Percentiles rank a stretch among this genome's conserved stretches.
phyloP scores from a whole-genome alignment of 2,329 filamentous ascomycete genomes.

The Fusarium succisae region DNA sequence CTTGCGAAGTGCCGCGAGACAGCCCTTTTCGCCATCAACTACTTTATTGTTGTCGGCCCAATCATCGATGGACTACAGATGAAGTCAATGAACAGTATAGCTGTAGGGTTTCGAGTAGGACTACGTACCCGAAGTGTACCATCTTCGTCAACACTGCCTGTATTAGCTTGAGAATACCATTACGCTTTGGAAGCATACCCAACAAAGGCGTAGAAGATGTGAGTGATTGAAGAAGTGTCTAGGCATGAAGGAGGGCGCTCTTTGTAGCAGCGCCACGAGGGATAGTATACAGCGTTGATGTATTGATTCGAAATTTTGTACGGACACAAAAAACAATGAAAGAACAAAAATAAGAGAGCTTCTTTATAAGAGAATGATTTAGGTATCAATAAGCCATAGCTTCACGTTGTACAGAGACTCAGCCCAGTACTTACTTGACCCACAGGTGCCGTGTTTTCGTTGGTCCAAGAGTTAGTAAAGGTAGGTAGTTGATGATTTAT shows the following conservation, averaged over 20 bases:
- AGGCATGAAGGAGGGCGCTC: conserved; percentile 68
- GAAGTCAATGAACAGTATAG: neutral
- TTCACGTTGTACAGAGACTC: conserved; percentile 5
- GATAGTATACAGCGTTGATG: conserved; percentile 65
- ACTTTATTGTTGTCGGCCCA: conserved; percentile 69
- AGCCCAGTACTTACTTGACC: neutral
- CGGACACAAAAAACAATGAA: neutral
- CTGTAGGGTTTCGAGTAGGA: neutral
- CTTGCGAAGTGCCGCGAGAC: conserved; percentile 66
- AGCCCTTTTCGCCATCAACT: conserved; percentile 68
- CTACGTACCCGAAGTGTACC: conserved; percentile 53
- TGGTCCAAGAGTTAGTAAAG: neutral
- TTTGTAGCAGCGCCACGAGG: conserved; percentile 71
- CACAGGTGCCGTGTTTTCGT: neutral
- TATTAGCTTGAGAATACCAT: conserved; percentile 10
- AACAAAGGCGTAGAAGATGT: conserved; percentile 73
- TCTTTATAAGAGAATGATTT: neutral
- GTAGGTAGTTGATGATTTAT: neutral
- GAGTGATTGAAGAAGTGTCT: conserved; percentile 65
- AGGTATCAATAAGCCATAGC: conserved; percentile 17
- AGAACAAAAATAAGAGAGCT: neutral
- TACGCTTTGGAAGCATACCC: conserved; percentile 44
- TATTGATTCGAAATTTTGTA: conserved; percentile 28
- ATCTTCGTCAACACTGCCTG: conserved; percentile 46
- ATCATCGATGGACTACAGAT: conserved; percentile 61